Evolutionary conservation across 202 grass and related monocot species (phyloP), one percentile per base, ranked within the genome.

Genomic region (Panicum virgatum): DNA sequence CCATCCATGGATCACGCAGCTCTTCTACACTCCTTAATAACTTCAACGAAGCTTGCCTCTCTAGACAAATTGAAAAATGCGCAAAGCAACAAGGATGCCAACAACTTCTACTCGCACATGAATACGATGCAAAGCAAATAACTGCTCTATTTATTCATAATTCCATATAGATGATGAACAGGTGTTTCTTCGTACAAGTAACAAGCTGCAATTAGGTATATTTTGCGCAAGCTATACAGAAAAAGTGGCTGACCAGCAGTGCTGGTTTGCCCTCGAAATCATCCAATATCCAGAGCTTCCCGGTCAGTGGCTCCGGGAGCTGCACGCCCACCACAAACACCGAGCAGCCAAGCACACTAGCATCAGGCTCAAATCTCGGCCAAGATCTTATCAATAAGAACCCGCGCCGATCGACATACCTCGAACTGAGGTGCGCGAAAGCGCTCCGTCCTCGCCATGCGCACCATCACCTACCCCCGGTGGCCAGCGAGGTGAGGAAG

Each of bases 221-320:
- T n/a, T n/a, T n/a, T n/a, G n/a, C n/a, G n/a, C n/a, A n/a, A n/a
- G n/a, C n/a, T n/a, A n/a, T n/a, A n/a, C n/a, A n/a, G n/a, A n/a
- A n/a, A n/a, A n/a, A 79, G 29, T 25, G 19, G 30, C 83, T 83
- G 66, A 98, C 95, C 84, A 98, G 78, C 50, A 98, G 68, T 27
- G 90, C 88, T 77, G 90, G 85, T 78, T 66, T 80, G 7, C 87
- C 86, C 19, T 91, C 90, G 46, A 94, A 94, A 79, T 94, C 95
- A 73, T 98, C 92, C 88, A 98, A 36, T 22, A 87, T 98, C 83
- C 92, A 92, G 37, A 86, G 60, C 38, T 88, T 94, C 34, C 92
- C 88, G 0, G 92, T 93, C 68, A 98, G 53, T 14, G 95, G 92
- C 90, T 98, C 95, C 19, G 86, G 86, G 52, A 98, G 92, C 95